Base-by-base conservation (phyloP, 208 protist species). In the Acanthamoeba royreba region DNA sequence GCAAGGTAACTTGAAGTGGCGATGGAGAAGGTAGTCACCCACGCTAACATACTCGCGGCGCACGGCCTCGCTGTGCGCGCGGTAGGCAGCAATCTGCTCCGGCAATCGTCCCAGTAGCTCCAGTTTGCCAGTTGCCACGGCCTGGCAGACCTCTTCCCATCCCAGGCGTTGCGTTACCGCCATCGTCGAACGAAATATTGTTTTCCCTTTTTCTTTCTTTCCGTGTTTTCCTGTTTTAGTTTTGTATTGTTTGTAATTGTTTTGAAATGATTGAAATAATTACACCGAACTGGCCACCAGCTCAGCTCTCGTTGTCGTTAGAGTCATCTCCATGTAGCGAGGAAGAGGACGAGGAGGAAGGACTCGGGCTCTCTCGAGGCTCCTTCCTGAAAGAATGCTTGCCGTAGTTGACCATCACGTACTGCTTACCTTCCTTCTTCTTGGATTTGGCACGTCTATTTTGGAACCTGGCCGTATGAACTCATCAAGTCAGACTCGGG, bases 301-400 rank as follows among this genome's bases (percentile, higher is more conserved):
- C n/a, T n/a, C n/a, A n/a, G n/a, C n/a, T n/a, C n/a, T n/a, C n/a
- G n/a, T n/a, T n/a, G n/a, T n/a, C n/a, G n/a, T n/a, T n/a, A n/a
- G n/a, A n/a, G n/a, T n/a, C n/a, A n/a, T n/a, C n/a, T n/a, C n/a
- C n/a, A n/a, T n/a, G n/a, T n/a, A n/a, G n/a, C n/a, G n/a, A n/a
- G n/a, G n/a, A n/a, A n/a, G n/a, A n/a, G n/a, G n/a, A n/a, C n/a
- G n/a, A n/a, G n/a, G n/a, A n/a, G n/a, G n/a, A n/a, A n/a, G n/a
- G n/a, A n/a, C n/a, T n/a, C n/a, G n/a, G n/a, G n/a, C n/a, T 15
- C 61, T 2, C 11, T n/a, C 35, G 9, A 15, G 66, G 66, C 33
- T 77, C 66, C 66, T 77, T 77, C 66, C n/a, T 77, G 66, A 77
- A 77, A 19, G 66, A 77, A 38, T 77, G 66, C 66, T 77, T 77